Base-by-base conservation (phyloP, 257 asterid species). In the Nicotiana knightiana region DNA sequence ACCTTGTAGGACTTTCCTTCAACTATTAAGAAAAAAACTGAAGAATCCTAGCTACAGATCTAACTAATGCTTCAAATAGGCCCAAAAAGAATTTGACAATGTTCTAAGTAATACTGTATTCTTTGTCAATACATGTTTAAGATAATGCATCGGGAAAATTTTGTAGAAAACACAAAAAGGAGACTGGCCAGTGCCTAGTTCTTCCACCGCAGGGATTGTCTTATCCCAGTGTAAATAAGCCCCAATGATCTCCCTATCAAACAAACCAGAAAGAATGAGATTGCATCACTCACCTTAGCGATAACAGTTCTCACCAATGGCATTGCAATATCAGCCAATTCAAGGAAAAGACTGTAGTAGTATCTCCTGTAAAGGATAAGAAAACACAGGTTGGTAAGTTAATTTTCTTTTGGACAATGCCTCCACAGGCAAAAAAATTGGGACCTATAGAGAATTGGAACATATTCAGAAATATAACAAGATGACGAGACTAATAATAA, bases 201-300 rank as follows among this genome's bases (percentile, higher is more conserved):
- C 89, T 91, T 91, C 89, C 96, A 90, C 32, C 92, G 88, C 80
- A 96, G 85, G 85, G 97, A 92, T 86, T 91, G 93, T 82, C 98
- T 90, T 82, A 96, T 96, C 75, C 99, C 98, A 28, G 97, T 91
- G 84, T 91, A 93, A 79, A 96, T 93, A 65, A 96, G 93, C 71
- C 98, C 99, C 91, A 96, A 77, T 26, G 97, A 96, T 91, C 97
- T 88, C 71, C 99, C 98, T n/a, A 96, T 94, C 92, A 96, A 86
- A 83, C 85, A 83, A 83, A 93, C 95, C 17, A 96, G 91, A 87
- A 96, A 93, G 88, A 96, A 96, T 5, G 99, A 91, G 81, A 91
- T 90, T 82, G 96, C 98, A 79, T 92, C 98, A 78, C 97, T 91
- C 84, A 89, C 86, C 88, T 90, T 92, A 64, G 91, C 90, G 61